Evolutionary conservation across 2,329 filamentous ascomycete genomes (phyloP).

Genomic region (Botrytis tulipae): DNA sequence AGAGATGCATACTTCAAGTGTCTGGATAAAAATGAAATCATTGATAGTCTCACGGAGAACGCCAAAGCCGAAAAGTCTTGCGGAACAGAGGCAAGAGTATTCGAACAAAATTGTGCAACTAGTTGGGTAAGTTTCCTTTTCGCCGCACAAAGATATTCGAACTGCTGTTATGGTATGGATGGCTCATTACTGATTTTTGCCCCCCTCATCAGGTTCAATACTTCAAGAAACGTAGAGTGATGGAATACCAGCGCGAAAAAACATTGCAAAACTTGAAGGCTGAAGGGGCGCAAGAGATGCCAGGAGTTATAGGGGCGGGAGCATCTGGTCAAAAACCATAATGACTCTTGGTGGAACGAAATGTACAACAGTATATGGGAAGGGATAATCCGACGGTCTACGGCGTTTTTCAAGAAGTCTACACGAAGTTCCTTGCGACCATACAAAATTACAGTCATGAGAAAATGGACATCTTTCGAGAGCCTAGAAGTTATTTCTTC

Average conservation of each 20-base stretch:
- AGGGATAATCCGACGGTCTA: not conserved
- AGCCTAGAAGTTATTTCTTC: not conserved
- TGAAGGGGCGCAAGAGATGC: conserved; percentile 67
- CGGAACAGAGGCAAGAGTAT: conserved; percentile 57
- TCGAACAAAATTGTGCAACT: conserved; percentile 81
- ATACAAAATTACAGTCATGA: not conserved
- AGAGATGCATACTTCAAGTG: conserved; percentile 87
- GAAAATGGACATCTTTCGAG: not conserved
- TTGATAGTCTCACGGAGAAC: conserved; percentile 67
- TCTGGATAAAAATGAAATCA: conserved; percentile 75
- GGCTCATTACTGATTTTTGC: conserved; percentile 24
- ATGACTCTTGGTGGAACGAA: not conserved
- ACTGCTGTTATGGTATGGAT: not conserved
- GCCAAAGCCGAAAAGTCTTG: conserved; percentile 57
- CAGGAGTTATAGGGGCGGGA: conserved; percentile 29
- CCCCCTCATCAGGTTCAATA: conserved; percentile 72
- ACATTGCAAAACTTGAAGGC: conserved; percentile 72
- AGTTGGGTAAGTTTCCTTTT: conserved; percentile 71
- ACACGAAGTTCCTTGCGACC: not conserved
- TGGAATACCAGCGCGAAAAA: conserved; percentile 82
- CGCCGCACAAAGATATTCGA: not conserved
- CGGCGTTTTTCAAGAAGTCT: not conserved
- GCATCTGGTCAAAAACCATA: conserved; percentile 19
- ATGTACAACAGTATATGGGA: conserved; percentile 6
- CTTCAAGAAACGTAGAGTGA: conserved; percentile 94